Evolutionary conservation across 2,329 filamentous ascomycete species (phyloP).

Genomic region (Scolecobasidium constrictum): DNA sequence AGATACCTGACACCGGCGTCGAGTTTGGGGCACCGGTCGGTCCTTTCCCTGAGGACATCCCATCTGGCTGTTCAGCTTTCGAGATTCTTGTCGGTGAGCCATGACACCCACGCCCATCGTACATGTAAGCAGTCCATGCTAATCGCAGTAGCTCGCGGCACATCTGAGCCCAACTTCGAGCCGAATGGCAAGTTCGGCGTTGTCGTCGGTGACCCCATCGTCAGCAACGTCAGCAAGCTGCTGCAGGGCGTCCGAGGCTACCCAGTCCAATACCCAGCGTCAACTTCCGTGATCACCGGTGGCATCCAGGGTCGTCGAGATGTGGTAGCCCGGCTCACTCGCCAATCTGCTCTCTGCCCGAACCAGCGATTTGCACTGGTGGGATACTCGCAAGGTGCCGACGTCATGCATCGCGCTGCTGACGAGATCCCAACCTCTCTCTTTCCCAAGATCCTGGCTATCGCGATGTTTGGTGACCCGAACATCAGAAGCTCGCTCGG

Average conservation of each 20-base stretch:
- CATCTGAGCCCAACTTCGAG: conserved; percentile 7
- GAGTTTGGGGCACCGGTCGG: no score
- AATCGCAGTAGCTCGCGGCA: conserved; percentile 6
- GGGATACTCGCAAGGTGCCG: conserved; percentile 9
- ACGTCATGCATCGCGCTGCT: conserved; percentile 4
- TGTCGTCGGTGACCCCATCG: conserved; percentile 8
- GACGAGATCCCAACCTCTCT: neutral
- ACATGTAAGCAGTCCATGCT: neutral
- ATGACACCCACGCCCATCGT: neutral
- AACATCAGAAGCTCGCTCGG: neutral
- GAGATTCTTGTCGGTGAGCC: conserved; percentile 8
- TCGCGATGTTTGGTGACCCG: conserved; percentile 9
- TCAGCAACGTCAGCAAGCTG: conserved; percentile 5
- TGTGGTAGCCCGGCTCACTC: conserved; percentile 1
- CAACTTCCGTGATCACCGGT: no score
- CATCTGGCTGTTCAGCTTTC: conserved; percentile 5
- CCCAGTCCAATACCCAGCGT: no score
- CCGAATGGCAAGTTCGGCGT: conserved; percentile 9
- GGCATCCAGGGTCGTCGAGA: no score
- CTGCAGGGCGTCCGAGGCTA: conserved; percentile 6
- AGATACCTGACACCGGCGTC: no score
- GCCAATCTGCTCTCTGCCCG: conserved; percentile 3
- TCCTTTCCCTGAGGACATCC: no score
- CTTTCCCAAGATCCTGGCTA: conserved; percentile 9
- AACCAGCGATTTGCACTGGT: conserved; percentile 7